Evolutionary conservation across 2,329 filamentous ascomycete genomes (phyloP), one percentile per base, ranked within the genome.

Genomic region (Parastagonospora avenae): DNA sequence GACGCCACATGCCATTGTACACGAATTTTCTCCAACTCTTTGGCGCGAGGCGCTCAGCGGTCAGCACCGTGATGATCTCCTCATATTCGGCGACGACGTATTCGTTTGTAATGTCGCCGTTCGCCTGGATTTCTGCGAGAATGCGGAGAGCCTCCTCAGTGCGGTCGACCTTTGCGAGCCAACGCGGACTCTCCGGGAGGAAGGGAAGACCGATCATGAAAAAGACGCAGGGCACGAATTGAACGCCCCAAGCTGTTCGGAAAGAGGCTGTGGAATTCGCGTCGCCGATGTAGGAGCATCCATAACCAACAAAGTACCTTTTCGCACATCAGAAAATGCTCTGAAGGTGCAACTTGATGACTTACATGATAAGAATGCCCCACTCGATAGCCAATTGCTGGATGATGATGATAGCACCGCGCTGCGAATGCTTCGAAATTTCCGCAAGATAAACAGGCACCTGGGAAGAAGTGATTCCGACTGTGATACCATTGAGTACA

Each of bases 1-100:
- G 75, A 57, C 79, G 79, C 82, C 82, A 85, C 82, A 85, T 85
- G 63, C 82, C 81, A 46, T 79, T 78, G 43, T 74, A 67, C n/a
- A 79, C 63, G 47, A 79, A 79, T 49, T 76, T 77, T 32, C 72
- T 67, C 76, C 75, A 79, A 3, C 73, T 73, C 19, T 64, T 60
- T 14, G 63, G 63, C 14, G 74, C 72, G 24, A 59, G 46, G 15
- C 77, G 71, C 55, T 79, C 77, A 28, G 74, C 74, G 12, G 64
- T 70, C 8, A 79, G 69, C 2, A 74, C 73, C 0, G 67, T 72
- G 4, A 73, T 71, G 45, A 79, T 79, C 52, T 80, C 78, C 52
- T 80, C 73, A 68, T 75, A 79, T 50, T 80, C 79, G 3, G 78
- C 78, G 39, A 79, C 64, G 8, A 80, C 77, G 30, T 78, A 69